Conservation (phyloP, 2,329 filamentous ascomycete genomes). For the Beauveria pseudobassiana region DNA sequence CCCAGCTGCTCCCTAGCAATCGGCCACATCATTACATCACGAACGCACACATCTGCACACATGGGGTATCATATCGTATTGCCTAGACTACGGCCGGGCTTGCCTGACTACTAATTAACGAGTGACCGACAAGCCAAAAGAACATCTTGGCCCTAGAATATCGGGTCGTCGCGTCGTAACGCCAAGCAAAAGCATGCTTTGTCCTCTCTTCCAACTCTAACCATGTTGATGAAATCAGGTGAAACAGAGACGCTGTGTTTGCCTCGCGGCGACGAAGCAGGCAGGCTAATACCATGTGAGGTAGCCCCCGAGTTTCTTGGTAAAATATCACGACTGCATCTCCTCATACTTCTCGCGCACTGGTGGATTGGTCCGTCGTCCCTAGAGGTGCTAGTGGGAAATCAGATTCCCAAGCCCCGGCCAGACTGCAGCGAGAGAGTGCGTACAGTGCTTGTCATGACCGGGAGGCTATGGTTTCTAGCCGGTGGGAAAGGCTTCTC, state of each 20-base stretch:
- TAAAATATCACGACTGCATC: constrained; percentile 14
- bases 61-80: constrained; percentile 16
- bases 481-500: constrained; percentile 3
- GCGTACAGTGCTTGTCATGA: neutral
- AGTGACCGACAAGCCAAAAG: constrained; percentile 28
- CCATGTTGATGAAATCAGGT: neutral
- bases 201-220: neutral
- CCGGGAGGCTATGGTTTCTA: constrained; percentile 13
- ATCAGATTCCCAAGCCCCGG: constrained; percentile 24
- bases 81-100: constrained; percentile 28
- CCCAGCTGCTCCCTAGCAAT: too few relatives aligned
- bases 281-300: neutral
- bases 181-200: constrained; percentile 8
- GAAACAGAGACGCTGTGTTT: neutral
- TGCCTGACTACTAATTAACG: constrained; percentile 22
- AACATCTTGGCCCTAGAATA: constrained; percentile 23
- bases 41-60: neutral
- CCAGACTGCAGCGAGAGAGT: constrained; percentile 1
- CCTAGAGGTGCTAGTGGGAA: constrained; percentile 18
- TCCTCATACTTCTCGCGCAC: constrained; percentile 15
- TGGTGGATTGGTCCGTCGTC: constrained; percentile 19
- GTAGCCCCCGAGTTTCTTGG: constrained; percentile 4
- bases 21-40: too few relatives aligned
- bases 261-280: constrained; percentile 2
- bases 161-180: constrained; percentile 16